Conservation (phyloP, 768 basidiomycete genomes). For the Mycena capillaripes region DNA sequence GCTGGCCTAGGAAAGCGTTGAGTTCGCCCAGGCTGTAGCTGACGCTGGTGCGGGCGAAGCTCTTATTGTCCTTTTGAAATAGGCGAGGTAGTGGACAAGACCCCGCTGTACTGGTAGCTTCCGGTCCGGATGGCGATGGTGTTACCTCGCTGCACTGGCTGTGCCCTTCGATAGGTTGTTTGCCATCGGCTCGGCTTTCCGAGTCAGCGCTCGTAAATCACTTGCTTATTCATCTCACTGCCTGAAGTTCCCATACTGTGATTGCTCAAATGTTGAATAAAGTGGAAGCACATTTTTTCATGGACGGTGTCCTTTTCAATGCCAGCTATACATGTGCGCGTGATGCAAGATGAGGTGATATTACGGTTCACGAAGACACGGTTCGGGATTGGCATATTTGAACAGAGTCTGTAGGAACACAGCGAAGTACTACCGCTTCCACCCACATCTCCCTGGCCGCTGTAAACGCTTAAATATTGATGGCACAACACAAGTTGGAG, state of each 20-base stretch:
- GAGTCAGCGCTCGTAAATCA: no score
- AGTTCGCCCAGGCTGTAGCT: slow-evolving; percentile 29
- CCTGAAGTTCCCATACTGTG: no score
- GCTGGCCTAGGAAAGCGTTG: slow-evolving; percentile 27
- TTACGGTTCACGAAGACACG: neutral
- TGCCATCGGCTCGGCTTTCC: no score
- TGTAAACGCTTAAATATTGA: no score
- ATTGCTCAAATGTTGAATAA: neutral
- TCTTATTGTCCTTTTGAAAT: slow-evolving; percentile 22
- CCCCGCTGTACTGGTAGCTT: slow-evolving; percentile 33
- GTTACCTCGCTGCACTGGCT: no score
- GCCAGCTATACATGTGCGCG: neutral
- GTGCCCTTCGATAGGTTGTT: no score
- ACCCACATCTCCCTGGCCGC: no score
- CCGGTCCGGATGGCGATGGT: slow-evolving; percentile 32
- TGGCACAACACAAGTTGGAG: no score
- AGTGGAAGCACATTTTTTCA: neutral
- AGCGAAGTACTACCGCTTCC: no score
- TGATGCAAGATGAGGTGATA: slow-evolving; percentile 6
- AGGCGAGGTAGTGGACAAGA: slow-evolving; percentile 25
- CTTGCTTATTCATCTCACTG: no score
- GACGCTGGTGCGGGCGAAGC: slow-evolving; percentile 29
- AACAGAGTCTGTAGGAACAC: neutral
- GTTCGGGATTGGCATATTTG: slow-evolving; percentile 2
- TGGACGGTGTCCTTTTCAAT: neutral